Base-by-base conservation (phyloP, 139 green algal species). In the Pseudopediastrum boryanum region DNA sequence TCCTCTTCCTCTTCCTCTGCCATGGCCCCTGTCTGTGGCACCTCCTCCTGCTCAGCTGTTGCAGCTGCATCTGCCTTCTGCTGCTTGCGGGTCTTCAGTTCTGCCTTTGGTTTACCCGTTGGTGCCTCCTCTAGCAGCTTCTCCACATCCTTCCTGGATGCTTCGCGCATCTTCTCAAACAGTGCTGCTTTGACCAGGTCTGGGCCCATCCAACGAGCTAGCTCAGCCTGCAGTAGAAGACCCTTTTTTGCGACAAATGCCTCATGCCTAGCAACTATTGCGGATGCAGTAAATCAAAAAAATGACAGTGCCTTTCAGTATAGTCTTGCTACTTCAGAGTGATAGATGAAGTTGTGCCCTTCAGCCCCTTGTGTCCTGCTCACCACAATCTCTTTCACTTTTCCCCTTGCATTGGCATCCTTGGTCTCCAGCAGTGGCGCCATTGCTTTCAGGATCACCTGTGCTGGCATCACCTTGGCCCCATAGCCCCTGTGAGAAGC, bases 101-200 rank as follows among this genome's bases (percentile, higher is more conserved):
- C n/a, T n/a, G n/a, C n/a, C 54, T 10, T 25, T 33, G 23, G 59
- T 6, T 31, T 4, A 7, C 43, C 76, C 9, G 52, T n/a, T 42
- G 65, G 61, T 7, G 68, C 70, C n/a, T 90, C 77, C 42, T 72
- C 77, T 27, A 92, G 61, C 6, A 88, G 71, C 59, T 86, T 42
- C 54, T 94, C 88, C 44, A 98, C 86, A n/a, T 98, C 94, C 27
- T 94, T 93, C 21, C 92, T 92, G 91, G 96, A 97, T 1, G 87
- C 90, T 38, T 97, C 95, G 1, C 89, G 81, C 89, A 99, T 94
- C 70, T 95, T 94, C 9, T 95, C 90, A 50, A 96, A 88, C 59
- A 99, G 78, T 21, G 89, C 72, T 5, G 78, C 76, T n/a, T 89
- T 77, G 35, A 99, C 88, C 4, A 85, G 70, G 36, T 89, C 87